These are phyloP conservation scores for Aspergillus ellipticus DNA, from an alignment of 495 filamentous ascomycete species.

Conservation along the genomic window DNA sequence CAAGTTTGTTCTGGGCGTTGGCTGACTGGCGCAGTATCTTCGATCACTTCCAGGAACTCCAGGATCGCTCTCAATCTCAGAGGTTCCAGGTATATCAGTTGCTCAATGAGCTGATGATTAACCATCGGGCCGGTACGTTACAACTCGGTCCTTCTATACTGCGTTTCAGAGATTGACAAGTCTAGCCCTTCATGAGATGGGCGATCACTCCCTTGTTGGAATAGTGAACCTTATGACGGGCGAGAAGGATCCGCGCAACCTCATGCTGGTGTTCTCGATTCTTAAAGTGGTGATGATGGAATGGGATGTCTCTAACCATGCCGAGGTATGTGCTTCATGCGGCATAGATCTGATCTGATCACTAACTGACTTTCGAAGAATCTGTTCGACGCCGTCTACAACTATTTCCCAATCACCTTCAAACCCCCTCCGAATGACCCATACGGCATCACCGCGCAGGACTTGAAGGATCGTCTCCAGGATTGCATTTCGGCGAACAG, in stretches of 20 bases:
- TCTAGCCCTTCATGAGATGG: conserved; percentile 51
- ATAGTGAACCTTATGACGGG: conserved; percentile 67
- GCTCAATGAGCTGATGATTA: conserved; percentile 61
- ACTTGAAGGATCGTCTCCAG: conserved; percentile 66
- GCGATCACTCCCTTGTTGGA: conserved; percentile 56
- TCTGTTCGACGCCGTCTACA: conserved; percentile 71
- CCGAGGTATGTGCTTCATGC: conserved; percentile 56
- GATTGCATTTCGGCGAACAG: conserved; percentile 66
- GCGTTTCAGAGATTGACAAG: conserved; percentile 12
- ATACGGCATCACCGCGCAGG: conserved; percentile 69
- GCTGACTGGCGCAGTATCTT: conserved; percentile 35
- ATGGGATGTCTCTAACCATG: conserved; percentile 62
- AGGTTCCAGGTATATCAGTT: conserved; percentile 62
- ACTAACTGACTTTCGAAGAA: conserved; percentile 39
- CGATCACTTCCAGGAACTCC: conserved; percentile 52
- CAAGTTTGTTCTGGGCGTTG: background rate
- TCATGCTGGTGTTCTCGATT: conserved; percentile 76
- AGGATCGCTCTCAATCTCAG: conserved; percentile 59
- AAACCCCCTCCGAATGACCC: conserved; percentile 71
- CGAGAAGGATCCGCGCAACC: conserved; percentile 73
- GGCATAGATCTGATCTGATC: background rate
- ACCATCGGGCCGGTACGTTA: conserved; percentile 56
- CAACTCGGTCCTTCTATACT: background rate
- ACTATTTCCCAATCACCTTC: conserved; percentile 79
- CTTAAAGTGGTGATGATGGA: conserved; percentile 69